Base-by-base conservation (phyloP, 1,284 basidiomycete species). In the Fereydounia khargensis region DNA sequence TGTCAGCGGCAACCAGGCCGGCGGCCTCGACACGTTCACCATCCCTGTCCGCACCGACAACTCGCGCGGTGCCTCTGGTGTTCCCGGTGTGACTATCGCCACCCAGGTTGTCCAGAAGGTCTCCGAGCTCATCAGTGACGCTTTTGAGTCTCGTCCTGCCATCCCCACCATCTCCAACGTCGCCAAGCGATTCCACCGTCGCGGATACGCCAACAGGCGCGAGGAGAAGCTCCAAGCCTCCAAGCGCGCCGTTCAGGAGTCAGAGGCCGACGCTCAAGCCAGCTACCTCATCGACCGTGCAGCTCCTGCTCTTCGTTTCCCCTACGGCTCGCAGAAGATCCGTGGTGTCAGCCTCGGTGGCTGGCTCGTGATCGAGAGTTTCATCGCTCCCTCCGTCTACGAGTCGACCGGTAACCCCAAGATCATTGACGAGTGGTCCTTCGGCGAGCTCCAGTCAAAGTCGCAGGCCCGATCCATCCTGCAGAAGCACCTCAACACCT, bases 391-490 rank as follows among this genome's bases (percentile, higher is more conserved):
- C 4, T 43, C 42, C 16, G 22, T 74, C n/a, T 96, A 91, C 40
- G 48, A 48, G 23, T 31, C 51, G 22, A 57, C 64, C 18, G 60
- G 59, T 31, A 70, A 73, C 39, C n/a, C 53, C 17, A 46, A 63
- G 11, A 68, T 74, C 22, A 52, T 91, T 45, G 89, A 92, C 74
- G 89, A 95, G 77, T 95, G 82, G 80, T 94, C 91, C 0, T 91
- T 88, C 62, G 81, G 85, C 33, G 80, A 84, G 65, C 81, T 81
- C 53, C 52, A 53, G 28, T 84, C 87, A 60, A 74, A 81, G 63
- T 68, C 79, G 42, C 41, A 62, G 41, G 67, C 70, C 11, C 60
- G 36, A 3, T 9, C 20, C n/a, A 55, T 59, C 35, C 32, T 68
- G 30, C 58, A 64, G 35, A 49, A 46, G 13, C 89, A 91, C 71